A percentile compares a stretch with the other conserved stretches of the same genome.
Conservation (phyloP, 306 rosid species). For the Cucumis sativus region DNA sequence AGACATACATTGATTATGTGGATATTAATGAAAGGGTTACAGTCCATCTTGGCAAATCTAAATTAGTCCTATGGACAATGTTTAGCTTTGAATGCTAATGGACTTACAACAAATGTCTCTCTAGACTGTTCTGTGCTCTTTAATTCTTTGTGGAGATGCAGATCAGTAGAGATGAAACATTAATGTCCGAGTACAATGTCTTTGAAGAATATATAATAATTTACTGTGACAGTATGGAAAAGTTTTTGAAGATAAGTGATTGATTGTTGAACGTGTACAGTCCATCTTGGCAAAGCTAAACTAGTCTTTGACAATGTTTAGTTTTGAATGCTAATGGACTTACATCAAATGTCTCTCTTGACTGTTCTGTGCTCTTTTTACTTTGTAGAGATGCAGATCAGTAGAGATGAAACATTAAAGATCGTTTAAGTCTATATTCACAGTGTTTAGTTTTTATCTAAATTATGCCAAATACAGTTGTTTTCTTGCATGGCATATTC, state of each 20-base stretch:
- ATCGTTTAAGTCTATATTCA: background rate
- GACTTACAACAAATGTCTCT: conserved; percentile 29
- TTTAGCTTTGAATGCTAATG: conserved; percentile 28
- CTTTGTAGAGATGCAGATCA: conserved; percentile 28
- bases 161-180: conserved; percentile 17
- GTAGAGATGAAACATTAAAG: conserved; percentile 12
- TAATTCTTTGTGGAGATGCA: conserved; percentile 15
- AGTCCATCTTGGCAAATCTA: conserved; percentile 35
- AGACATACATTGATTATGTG: conserved; percentile 9
- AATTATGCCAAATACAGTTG: background rate
- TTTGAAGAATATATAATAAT: too few relatives aligned
- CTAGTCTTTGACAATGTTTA: conserved; percentile 30
- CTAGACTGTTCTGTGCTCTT: conserved; percentile 32
- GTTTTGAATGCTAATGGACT: conserved; percentile 81
- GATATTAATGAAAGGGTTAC: background rate
- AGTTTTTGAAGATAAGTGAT: background rate
- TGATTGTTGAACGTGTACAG: background rate
- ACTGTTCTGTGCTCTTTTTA: conserved; percentile 25
- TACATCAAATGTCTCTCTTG: conserved; percentile 15
- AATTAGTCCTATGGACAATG: conserved; percentile 6
- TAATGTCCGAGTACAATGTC: background rate
- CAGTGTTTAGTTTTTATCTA: background rate
- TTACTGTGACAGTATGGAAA: background rate
- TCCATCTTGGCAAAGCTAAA: conserved; percentile 71
- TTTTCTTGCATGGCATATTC: background rate